Evolutionary conservation across 371 early-diverging fungal species (phyloP), one percentile per base, ranked within the genome.

Genomic region (Mucor irregularis): DNA sequence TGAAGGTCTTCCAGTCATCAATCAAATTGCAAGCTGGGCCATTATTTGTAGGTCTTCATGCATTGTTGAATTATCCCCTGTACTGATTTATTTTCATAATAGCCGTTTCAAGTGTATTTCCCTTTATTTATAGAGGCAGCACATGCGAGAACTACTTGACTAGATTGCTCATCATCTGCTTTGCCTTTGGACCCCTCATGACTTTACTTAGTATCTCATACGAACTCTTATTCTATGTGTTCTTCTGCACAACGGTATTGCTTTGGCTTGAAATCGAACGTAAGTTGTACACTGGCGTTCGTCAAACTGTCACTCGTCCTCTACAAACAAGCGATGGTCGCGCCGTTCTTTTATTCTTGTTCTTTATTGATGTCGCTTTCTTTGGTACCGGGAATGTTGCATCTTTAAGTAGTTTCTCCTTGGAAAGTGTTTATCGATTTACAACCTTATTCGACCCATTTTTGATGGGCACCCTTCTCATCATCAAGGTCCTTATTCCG

Each of bases 371-470:
- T 61, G 87, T 93, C 2, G 95, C 91, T 4, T 97, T 97, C 77
- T 97, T 97, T 76, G 96, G 96, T 29, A 96, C 96, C 0, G 96
- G 96, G 56, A 97, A 97, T 64, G 86, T 97, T 11, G 98, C 98
- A 2, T 89, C 90, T 2, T 56, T 97, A 49, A 78, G 88, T 39
- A 90, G 90, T 29, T 97, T 97, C 73, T 87, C 90, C 0, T 71
- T 97, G 19, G 86, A 85, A 51, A 88, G 90, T n/a, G 96, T 97
- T 19, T 95, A 93, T 67, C 83, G 96, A 33, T 82, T 97, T 43
- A 91, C 90, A 1, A 95, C 96, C 11, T 75, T 90, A 2, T 97
- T 96, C 65, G 75, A 88, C 54, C 96, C 98, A 6, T 93, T 96
- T 74, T 62, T 92, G 24, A 96, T 96, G 98, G 87, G 87, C 1